Evolutionary conservation across 176 grass and related monocot species (phyloP).

Genomic region (Tuctoria greenei): DNA sequence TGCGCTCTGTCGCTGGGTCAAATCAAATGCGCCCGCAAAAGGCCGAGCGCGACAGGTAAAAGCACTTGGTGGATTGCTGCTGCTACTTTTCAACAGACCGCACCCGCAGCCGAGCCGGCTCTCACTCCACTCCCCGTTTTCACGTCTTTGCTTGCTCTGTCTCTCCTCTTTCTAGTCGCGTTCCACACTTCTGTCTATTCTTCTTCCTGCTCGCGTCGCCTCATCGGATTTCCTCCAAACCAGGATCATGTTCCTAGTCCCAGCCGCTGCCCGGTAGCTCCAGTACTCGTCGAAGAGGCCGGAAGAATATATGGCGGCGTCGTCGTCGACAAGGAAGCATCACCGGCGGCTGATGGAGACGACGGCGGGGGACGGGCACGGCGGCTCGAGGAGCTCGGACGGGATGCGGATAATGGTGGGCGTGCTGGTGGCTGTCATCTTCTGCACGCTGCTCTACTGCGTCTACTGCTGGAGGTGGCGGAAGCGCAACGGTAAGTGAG

Average conservation of each 20-base stretch:
- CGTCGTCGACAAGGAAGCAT: not conserved
- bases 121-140: not conserved
- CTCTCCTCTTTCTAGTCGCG: not conserved
- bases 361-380: not conserved
- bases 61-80: slow-evolving; percentile 5
- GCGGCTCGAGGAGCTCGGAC: slow-evolving; percentile 38
- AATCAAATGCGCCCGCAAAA: not conserved
- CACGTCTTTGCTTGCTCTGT: not conserved
- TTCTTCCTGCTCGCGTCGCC: not conserved
- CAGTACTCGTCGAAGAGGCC: not conserved
- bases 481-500: slow-evolving; percentile 82
- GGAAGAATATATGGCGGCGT: not conserved
- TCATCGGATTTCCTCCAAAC: not conserved
- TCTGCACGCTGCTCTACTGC: slow-evolving; percentile 71
- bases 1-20: not conserved
- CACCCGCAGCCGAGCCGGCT: not conserved
- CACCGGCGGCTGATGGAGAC: slow-evolving; percentile 27
- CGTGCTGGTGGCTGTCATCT: slow-evolving; percentile 62
- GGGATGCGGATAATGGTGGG: slow-evolving; percentile 69
- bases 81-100: slow-evolving; percentile 21
- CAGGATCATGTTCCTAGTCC: not conserved
- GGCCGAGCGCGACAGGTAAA: not conserved
- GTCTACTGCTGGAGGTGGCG: slow-evolving; percentile 96
- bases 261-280: not conserved
- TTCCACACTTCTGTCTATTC: not conserved